Evolutionary conservation across 2,329 filamentous ascomycete species (phyloP), one percentile per base, ranked within the genome.

Genomic region (Penicillium sp.): DNA sequence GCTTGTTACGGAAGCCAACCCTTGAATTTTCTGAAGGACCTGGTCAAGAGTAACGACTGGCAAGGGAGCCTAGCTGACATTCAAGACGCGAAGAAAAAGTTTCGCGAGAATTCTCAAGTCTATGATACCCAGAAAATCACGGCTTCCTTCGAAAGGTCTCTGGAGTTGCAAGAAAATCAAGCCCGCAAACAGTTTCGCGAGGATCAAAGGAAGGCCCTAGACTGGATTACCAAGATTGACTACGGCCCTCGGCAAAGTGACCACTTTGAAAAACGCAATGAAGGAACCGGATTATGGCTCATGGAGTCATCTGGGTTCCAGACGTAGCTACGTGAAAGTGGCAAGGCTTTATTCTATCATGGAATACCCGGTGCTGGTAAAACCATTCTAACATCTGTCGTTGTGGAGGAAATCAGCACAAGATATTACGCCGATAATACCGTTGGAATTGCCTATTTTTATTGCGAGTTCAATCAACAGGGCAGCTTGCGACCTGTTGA

Each of bases 311-410:
- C 52, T 11, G 50, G 53, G 12, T 63, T 59, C 26, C 12, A 42
- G 23, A 14, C 59, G 23, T 64, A 62, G 62, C 49, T 50, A 18
- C n/a, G 20, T 3, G 38, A 35, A 47, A 24, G n/a, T 14, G 24
- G 40, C 24, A 18, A 43, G 55, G 49, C 47, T 72, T 72, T 2
- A 68, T 77, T 47, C 56, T 77, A 6, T 77, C 65, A 30, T n/a
- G 54, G 54, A 9, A 56, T 56, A 8, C 54, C 54, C 8, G 54
- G 54, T 4, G 54, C 54, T 24, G 54, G 54, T 21, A 56, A 56
- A 50, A 56, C 54, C 3, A 56, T 43, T n/a, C 46, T 50, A 23
- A 43, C 40, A 12, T 56, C 54, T 5, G 38, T 56, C 23, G 38
- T 56, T 35, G 26, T 56, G n/a, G 26, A 50, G 14, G 21, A 56